A percentile compares a stretch with the other conserved stretches of the same genome.
These are phyloP conservation scores for Neurospora sp. DNA, from an alignment of 495 filamentous ascomycete genomes.

Conservation along the genomic window DNA sequence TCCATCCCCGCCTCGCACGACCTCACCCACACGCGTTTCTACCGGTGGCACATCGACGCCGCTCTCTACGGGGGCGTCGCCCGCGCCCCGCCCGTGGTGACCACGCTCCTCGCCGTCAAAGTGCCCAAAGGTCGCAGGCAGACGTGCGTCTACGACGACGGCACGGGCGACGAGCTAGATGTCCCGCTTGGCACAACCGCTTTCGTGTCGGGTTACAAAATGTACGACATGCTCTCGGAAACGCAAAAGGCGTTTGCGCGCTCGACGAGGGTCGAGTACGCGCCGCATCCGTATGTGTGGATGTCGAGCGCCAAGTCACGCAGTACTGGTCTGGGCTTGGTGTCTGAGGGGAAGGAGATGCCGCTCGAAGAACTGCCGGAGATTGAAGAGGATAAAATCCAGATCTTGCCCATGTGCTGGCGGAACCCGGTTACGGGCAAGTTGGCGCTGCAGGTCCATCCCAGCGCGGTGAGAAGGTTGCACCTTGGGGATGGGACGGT, in stretches of 20 bases:
- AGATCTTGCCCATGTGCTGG: constrained; percentile 62
- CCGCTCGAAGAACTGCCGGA: constrained; percentile 45
- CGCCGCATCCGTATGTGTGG: constrained; percentile 70
- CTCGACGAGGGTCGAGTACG: constrained; percentile 57
- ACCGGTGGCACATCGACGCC: constrained; percentile 72
- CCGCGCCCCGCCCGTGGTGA: constrained; percentile 58
- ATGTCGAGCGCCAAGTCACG: constrained; percentile 55
- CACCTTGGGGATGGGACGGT: constrained; percentile 52
- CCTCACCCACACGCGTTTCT: constrained; percentile 59
- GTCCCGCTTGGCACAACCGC: constrained; percentile 69
- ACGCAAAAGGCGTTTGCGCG: constrained; percentile 56
- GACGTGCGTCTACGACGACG: constrained; percentile 60
- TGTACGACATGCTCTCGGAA: constrained; percentile 51
- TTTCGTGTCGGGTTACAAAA: constrained; percentile 56
- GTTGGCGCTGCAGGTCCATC: constrained; percentile 61
- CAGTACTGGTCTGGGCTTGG: constrained; percentile 54
- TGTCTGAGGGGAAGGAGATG: constrained; percentile 51
- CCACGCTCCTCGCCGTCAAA: constrained; percentile 55
- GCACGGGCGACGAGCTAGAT: constrained; percentile 52
- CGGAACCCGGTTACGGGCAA: constrained; percentile 58
- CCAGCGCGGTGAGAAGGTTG: constrained; percentile 53
- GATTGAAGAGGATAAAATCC: constrained; percentile 53
- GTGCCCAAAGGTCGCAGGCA: constrained; percentile 56
- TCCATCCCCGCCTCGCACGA: constrained; percentile 53
- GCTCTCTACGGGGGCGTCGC: constrained; percentile 48